Evolutionary conservation across 495 filamentous ascomycete genomes (phyloP).

Genomic region (Penicillium canariense): DNA sequence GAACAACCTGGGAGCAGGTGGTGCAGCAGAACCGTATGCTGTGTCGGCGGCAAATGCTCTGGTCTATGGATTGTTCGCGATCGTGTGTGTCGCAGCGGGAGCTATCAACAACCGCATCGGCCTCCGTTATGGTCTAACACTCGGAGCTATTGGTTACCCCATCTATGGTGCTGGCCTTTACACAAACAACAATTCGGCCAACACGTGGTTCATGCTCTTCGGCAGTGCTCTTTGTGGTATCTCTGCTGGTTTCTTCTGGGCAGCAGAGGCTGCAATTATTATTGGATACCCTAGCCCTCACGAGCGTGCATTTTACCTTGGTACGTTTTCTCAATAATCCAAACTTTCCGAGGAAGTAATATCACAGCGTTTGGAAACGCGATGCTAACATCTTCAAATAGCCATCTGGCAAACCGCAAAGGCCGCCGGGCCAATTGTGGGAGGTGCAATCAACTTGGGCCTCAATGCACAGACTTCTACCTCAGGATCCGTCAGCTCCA

Average conservation of each 20-base stretch:
- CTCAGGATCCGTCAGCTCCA: slow-evolving; percentile 26
- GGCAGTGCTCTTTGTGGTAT: slow-evolving; percentile 64
- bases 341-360: neutral
- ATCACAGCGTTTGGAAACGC: neutral
- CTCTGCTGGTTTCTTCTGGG: slow-evolving; percentile 66
- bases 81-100: slow-evolving; percentile 33
- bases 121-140: slow-evolving; percentile 55
- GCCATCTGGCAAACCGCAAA: slow-evolving; percentile 38
- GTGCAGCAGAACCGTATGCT: slow-evolving; percentile 33
- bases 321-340: slow-evolving; percentile 1
- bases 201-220: slow-evolving; percentile 60
- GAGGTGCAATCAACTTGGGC: slow-evolving; percentile 33
- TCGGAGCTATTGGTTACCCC: slow-evolving; percentile 50
- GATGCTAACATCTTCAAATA: neutral
- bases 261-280: slow-evolving; percentile 62
- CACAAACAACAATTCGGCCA: slow-evolving; percentile 61
- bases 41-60: slow-evolving; percentile 34
- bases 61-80: slow-evolving; percentile 32
- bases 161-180: slow-evolving; percentile 56
- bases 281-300: slow-evolving; percentile 60
- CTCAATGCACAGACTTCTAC: slow-evolving; percentile 26
- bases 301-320: slow-evolving; percentile 52
- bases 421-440: slow-evolving; percentile 31
- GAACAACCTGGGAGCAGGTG: slow-evolving; percentile 35
- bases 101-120: slow-evolving; percentile 52